Evolutionary conservation across 2,329 filamentous ascomycete genomes (phyloP), one percentile per base, ranked within the genome.

Genomic region (Neofusicoccum sp.): DNA sequence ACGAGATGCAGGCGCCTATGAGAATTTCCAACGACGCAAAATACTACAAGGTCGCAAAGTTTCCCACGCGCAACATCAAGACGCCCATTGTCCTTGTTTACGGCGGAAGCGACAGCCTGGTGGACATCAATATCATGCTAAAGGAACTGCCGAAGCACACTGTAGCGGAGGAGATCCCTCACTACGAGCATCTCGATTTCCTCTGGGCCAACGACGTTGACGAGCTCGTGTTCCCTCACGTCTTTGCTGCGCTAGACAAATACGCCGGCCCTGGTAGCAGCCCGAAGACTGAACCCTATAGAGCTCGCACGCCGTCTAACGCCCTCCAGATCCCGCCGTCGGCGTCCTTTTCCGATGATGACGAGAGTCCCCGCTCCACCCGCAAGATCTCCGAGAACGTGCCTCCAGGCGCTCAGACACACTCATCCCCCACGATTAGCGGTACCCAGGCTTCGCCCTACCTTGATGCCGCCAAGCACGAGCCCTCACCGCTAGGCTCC

Each of bases 111-210:
- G 95, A 99, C 78, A 97, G 93, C 58, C 80, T 99, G 33, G 92
- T 99, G 2, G 93, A 98, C 73, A 97, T 99, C 75, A 86, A 90
- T 37, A 86, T 93, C 64, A 98, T 98, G 94, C 81, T 97, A 61
- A 89, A 88, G 72, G 93, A 97, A 75, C 82, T 99, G 11, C 95
- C 95, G 0, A 82, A 83, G 28, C 91, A 92, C 74, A 98, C 95
- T 0, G 84, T 94, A 2, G 92, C 92, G 1, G 95, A 88, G 41
- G 90, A 94, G 72, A 90, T 99, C 45, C 87, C 90, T 0, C 92
- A 96, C 73, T 99, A 97, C 75, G 95, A 99, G 76, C 95, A 99
- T 76, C 85, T 99, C 29, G 95, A 99, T 76, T 97, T 99, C 71
- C 82, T 99, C 0, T 99, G 95, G 95, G 95, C 91, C 0, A 83